Evolutionary conservation across 148 eudicot genomes (phyloP).

Genomic region (Dysphania ambrosioides): DNA sequence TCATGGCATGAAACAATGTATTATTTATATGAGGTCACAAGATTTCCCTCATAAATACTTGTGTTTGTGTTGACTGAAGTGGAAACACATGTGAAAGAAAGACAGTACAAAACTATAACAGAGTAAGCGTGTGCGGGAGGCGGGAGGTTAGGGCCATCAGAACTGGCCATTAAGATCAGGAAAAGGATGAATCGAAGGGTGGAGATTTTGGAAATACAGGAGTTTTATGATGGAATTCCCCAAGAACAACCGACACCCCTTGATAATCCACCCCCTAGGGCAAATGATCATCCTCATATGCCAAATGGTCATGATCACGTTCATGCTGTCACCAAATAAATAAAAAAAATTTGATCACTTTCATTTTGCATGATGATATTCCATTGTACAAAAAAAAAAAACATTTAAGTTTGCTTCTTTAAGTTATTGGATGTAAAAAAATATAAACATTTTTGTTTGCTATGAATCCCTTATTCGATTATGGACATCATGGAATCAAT

Average conservation of each 20-base stretch:
- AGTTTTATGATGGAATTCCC: slow-evolving; percentile 27
- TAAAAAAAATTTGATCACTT: too few species aligned
- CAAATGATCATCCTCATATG: slow-evolving; percentile 25
- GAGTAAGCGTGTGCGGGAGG: slow-evolving; percentile 70
- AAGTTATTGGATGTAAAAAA: too few species aligned
- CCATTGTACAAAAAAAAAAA: too few species aligned
- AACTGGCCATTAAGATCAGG: slow-evolving; percentile 74
- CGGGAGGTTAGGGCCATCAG: slow-evolving; percentile 64
- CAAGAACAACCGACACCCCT: slow-evolving; percentile 1
- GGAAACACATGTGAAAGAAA: slow-evolving; percentile 73
- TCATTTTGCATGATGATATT: too few species aligned
- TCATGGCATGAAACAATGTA: too few species aligned
- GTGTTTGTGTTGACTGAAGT: slow-evolving; percentile 48
- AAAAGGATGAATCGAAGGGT: slow-evolving; percentile 77
- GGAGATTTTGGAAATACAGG: slow-evolving; percentile 72
- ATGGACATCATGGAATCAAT: too few species aligned
- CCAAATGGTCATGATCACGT: too few species aligned
- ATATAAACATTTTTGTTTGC: too few species aligned
- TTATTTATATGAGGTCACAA: too few species aligned
- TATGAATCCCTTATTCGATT: too few species aligned
- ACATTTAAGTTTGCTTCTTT: too few species aligned
- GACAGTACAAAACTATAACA: slow-evolving; percentile 47
- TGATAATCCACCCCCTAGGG: slow-evolving; percentile 24
- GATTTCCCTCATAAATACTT: not conserved
- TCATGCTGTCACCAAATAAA: too few species aligned